Evolutionary conservation across 176 grass and related monocot species (phyloP), one percentile per base, ranked within the genome.

Genomic region (Carex myosuroides): DNA sequence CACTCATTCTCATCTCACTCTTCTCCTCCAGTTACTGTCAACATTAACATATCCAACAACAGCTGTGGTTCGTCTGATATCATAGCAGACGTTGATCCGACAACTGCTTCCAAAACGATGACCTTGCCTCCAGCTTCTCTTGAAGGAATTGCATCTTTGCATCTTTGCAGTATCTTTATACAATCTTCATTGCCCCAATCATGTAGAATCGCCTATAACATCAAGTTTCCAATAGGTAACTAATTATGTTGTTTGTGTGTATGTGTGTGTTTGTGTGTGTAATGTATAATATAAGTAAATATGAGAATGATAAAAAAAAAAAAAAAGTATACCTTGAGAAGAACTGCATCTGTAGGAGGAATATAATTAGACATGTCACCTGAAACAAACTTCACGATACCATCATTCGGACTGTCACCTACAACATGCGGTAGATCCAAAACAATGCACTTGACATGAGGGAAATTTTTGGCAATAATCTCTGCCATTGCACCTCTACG

Each of bases 351-450:
- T 0, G 89, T 16, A 13, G 57, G 78, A 11, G 78, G 78, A 63
- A 81, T 39, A 6, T 42, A 63, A 60, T 4, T 44, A 18, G 63
- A 81, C 32, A 81, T 60, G 83, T 94, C 83, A 32, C 87, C 87
- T 10, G 85, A 81, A 32, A 91, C 56, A 21, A 74, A 85, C 9
- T 83, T 67, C 17, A 83, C 64, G 2, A 4, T 6, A 8, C 64
- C 57, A 53, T 87, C 70, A 5, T 8, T 41, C 33, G 56, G 9
- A 13, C 8, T 3, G 8, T 0, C 21, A 13, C 1, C 59, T 1
- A 88, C 56, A 4, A 90, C 79, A 14, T 91, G 83, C 3, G 89
- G 85, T 33, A 90, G 83, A 41, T 94, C 87, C 26, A 94, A 13
- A 3, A 94, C 79, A 0, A 65, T 78, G 85, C 87, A 94, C 29